phyloP scores from a whole-genome alignment of 345 rosid species.

The Citrus hindsii region DNA sequence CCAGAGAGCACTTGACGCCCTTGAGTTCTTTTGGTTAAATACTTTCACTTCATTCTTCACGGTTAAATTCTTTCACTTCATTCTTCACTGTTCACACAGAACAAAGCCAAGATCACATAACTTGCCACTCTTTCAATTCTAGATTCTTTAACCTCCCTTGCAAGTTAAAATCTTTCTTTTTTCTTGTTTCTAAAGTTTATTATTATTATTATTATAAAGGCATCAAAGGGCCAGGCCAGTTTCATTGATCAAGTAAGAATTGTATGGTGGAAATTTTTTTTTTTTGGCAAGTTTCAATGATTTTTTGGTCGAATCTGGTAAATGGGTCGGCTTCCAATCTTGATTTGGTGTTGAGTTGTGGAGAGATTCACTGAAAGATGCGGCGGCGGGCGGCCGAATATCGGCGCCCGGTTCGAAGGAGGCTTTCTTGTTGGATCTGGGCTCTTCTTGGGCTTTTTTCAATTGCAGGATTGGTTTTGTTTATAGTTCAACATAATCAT shows the following conservation, averaged over 20 bases:
- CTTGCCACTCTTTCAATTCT: background rate
- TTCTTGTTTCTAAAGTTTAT: background rate
- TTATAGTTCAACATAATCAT: conserved; percentile 81
- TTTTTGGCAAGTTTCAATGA: background rate
- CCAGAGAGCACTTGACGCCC: too few species aligned
- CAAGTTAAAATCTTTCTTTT: background rate
- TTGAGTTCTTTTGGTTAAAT: background rate
- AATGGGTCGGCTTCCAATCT: conserved; percentile 27
- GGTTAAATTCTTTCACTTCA: background rate
- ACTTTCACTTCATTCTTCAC: background rate
- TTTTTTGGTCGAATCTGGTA: conserved; percentile 17
- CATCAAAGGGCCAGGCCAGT: too few species aligned
- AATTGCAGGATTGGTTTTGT: conserved; percentile 72
- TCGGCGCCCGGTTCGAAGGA: conserved; percentile 97
- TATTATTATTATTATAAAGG: background rate
- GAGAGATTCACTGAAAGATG: conserved; percentile 52
- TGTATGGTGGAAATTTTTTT: background rate
- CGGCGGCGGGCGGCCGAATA: conserved; percentile 89
- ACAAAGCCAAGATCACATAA: conserved; percentile 19
- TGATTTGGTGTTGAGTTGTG: conserved; percentile 45
- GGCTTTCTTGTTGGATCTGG: conserved; percentile 81
- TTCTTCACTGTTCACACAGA: background rate
- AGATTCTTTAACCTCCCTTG: background rate
- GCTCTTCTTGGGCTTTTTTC: conserved; percentile 62
- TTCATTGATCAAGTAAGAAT: background rate